Conservation (phyloP, 2,329 filamentous ascomycete genomes). For the Alternaria ventricosa region DNA sequence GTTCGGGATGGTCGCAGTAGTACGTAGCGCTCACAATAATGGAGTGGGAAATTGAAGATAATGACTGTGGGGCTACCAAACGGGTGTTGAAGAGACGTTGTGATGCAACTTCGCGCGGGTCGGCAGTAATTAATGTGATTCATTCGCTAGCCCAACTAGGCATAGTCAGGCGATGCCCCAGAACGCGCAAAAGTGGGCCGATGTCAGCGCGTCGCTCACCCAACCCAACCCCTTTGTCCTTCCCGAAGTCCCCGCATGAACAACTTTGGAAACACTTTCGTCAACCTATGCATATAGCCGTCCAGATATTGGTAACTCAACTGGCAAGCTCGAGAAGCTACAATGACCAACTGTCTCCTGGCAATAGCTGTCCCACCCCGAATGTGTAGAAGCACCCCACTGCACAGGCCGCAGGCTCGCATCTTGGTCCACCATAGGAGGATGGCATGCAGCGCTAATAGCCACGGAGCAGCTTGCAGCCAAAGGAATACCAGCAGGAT, state of each 20-base stretch:
- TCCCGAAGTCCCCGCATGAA: neutral
- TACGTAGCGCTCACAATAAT: neutral
- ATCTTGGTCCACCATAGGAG: neutral
- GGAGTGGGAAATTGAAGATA: neutral
- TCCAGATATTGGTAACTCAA: neutral
- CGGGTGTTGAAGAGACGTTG: neutral
- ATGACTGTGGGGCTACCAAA: neutral
- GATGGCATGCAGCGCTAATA: neutral
- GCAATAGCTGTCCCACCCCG: neutral
- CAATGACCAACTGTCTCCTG: neutral
- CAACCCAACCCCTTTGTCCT: neutral
- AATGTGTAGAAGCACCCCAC: neutral
- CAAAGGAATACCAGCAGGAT: neutral
- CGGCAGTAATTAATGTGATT: neutral
- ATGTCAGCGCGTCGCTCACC: neutral
- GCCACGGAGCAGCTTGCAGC: neutral
- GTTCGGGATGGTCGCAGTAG: neutral
- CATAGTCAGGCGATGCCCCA: neutral
- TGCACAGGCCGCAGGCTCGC: neutral
- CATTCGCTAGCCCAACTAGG: neutral
- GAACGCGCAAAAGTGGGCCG: neutral
- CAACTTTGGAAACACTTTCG: neutral
- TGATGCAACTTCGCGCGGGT: neutral
- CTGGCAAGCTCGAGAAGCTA: neutral
- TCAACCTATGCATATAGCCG: neutral